Percentiles rank a stretch among this genome's conserved stretches.
Conservation (phyloP, 495 filamentous ascomycete genomes). For the Astrocystis sublimbata region DNA sequence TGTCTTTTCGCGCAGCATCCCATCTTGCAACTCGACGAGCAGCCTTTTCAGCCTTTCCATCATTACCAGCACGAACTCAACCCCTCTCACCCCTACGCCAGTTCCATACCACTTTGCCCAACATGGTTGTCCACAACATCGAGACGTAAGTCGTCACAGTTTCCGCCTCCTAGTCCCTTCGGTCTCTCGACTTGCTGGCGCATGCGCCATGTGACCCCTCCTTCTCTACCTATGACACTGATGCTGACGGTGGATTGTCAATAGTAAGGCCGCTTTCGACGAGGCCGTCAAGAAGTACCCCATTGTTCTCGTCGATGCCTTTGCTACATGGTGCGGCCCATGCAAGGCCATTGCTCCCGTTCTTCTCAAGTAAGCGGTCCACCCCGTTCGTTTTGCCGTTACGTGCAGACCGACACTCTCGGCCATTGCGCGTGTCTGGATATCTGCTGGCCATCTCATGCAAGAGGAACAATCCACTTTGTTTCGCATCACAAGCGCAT, state of each 20-base stretch:
- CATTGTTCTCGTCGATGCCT: constrained; percentile 80
- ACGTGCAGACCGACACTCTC: neutral
- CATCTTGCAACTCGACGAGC: constrained; percentile 27
- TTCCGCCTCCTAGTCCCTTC: constrained; percentile 1
- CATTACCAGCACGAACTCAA: constrained; percentile 15
- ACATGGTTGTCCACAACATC: constrained; percentile 48
- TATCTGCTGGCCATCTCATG: neutral
- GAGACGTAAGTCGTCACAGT: constrained; percentile 35
- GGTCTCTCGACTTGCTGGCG: neutral
- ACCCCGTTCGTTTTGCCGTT: no score
- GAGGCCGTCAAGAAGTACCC: constrained; percentile 52
- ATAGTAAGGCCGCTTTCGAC: constrained; percentile 65
- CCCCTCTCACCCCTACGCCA: constrained; percentile 28
- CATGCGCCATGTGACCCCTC: constrained; percentile 6
- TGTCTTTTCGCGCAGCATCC: constrained; percentile 30
- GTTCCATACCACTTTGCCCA: constrained; percentile 46
- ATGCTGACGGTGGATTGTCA: constrained; percentile 20
- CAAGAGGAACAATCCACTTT: neutral
- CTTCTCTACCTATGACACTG: neutral
- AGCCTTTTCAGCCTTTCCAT: constrained; percentile 18
- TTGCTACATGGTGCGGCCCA: constrained; percentile 91
- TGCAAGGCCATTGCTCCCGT: constrained; percentile 86
- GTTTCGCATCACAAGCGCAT: neutral
- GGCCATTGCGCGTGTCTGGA: neutral
- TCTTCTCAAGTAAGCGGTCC: constrained; percentile 59